Conservation (phyloP, 2,329 filamentous ascomycete species). For the Diplodia scrobiculata region DNA sequence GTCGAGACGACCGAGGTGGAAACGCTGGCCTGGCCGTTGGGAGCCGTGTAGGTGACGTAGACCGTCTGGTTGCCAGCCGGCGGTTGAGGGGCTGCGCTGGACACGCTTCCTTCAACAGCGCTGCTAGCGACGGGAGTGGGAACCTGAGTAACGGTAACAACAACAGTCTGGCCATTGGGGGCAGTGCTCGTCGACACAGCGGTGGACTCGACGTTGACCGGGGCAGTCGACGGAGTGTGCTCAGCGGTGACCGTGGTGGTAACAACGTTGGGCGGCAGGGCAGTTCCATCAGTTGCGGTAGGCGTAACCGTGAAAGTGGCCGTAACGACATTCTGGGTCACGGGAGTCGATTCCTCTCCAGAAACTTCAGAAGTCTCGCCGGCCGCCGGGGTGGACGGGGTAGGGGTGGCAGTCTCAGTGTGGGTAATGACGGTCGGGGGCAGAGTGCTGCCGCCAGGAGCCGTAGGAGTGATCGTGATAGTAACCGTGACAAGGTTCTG, state of each 20-base stretch:
- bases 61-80: constrained; percentile 21
- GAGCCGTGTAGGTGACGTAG: constrained; percentile 7
- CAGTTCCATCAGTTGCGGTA: constrained; percentile 13
- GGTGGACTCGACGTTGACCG: constrained; percentile 7
- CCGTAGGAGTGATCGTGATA: constrained; percentile 10
- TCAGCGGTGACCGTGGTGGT: constrained; percentile 16
- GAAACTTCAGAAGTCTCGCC: constrained; percentile 5
- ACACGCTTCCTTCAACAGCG: background rate
- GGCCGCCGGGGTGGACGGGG: background rate
- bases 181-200: constrained; percentile 1
- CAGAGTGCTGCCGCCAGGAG: constrained; percentile 21
- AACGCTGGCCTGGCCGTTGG: constrained; percentile 12
- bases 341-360: constrained; percentile 6
- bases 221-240: constrained; percentile 14
- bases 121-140: constrained; percentile 6
- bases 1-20: constrained; percentile 3
- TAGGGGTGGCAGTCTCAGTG: constrained; percentile 3
- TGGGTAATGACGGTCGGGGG: constrained; percentile 11
- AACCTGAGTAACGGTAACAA: background rate
- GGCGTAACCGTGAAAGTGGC: constrained; percentile 18
- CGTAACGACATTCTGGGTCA: background rate
- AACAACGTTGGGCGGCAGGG: constrained; percentile 18
- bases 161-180: constrained; percentile 7
- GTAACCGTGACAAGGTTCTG: constrained; percentile 18
- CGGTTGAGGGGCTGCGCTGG: background rate